phyloP scores from a whole-genome alignment of 148 eudicot genomes.

The Tetragonia tetragonoides region DNA sequence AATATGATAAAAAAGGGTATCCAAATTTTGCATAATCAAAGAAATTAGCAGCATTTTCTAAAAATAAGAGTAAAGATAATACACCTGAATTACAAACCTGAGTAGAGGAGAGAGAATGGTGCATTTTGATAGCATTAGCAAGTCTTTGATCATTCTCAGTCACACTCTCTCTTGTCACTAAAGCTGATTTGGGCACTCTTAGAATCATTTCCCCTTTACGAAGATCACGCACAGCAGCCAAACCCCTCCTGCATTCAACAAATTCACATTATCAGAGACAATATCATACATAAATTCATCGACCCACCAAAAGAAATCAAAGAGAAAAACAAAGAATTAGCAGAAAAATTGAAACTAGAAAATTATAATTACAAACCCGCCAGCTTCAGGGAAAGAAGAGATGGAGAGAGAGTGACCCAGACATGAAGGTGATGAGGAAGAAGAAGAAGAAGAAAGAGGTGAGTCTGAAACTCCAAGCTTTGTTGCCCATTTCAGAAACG shows the following conservation, averaged over 20 bases:
- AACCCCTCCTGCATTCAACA: conserved; percentile 65
- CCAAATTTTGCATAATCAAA: not conserved
- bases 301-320: not conserved
- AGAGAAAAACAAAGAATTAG: not conserved
- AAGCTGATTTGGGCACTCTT: conserved; percentile 67
- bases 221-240: conserved; percentile 74
- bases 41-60: not conserved
- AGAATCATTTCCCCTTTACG: conserved; percentile 76
- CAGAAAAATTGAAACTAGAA: not conserved
- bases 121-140: conserved; percentile 33
- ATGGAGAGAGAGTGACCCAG: conserved; percentile 58
- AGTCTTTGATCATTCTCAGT: conserved; percentile 43
- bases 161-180: conserved; percentile 57
- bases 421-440: conserved; percentile 38
- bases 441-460: conserved; percentile 10
- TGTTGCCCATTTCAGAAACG: conserved; percentile 68
- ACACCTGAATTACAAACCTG: no score
- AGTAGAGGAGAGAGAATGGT: conserved; percentile 58
- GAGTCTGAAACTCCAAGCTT: conserved; percentile 62
- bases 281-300: not conserved
- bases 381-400: conserved; percentile 61
- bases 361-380: conserved; percentile 50
- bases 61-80: no score
- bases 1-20: not conserved
- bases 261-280: not conserved